Evolutionary conservation across 2,329 filamentous ascomycete species (phyloP).

Genomic region (Pseudocercospora fijiensis): DNA sequence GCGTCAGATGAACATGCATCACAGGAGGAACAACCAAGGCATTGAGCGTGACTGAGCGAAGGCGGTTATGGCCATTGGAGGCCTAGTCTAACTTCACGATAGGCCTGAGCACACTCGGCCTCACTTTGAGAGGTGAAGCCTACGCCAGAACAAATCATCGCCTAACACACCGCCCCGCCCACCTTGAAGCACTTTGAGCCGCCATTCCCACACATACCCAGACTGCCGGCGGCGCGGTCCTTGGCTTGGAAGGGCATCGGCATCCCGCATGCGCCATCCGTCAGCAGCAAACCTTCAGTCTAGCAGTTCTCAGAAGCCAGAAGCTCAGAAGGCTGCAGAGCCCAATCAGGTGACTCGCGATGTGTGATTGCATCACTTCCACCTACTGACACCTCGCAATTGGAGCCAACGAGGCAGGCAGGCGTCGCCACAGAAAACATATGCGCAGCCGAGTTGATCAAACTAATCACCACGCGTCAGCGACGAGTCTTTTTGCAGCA

Average conservation of each 20-base stretch:
- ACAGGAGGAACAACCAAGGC: not conserved
- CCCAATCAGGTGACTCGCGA: not conserved
- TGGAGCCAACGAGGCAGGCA: slow-evolving; percentile 5
- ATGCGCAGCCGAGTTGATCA: slow-evolving; percentile 2
- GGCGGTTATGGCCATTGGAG: not conserved
- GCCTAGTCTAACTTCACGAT: not conserved
- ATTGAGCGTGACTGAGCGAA: not conserved
- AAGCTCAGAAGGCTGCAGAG: not conserved
- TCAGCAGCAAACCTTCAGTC: not conserved
- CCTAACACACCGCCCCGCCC: not conserved
- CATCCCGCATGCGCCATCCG: not conserved
- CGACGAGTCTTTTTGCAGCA: slow-evolving; percentile 4
- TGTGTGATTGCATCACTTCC: not conserved
- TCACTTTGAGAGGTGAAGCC: not conserved
- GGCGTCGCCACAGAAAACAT: slow-evolving; percentile 3
- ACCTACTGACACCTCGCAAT: not conserved
- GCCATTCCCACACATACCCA: slow-evolving; percentile 1
- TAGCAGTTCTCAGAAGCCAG: not conserved
- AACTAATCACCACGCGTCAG: slow-evolving; percentile 1
- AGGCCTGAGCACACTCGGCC: not conserved
- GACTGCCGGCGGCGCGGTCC: not conserved
- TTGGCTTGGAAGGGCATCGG: not conserved
- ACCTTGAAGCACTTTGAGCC: not conserved
- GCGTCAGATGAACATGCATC: not conserved
- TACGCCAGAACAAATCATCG: not conserved